These are phyloP conservation scores for Allium sativum DNA, from an alignment of 106 monocot genomes.

Conservation along the genomic window DNA sequence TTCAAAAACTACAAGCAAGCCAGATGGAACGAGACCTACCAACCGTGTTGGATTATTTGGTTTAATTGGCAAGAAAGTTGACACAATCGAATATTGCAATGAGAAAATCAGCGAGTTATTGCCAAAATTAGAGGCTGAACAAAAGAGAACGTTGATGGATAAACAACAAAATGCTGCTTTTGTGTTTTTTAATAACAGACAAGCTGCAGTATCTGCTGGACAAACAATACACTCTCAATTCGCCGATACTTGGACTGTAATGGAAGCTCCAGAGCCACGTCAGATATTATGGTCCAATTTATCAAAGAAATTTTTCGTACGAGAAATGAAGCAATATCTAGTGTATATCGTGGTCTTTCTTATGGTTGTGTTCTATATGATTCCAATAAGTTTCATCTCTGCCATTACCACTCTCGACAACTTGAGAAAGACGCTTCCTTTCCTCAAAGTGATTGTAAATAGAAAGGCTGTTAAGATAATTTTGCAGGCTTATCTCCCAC, in stretches of 20 bases:
- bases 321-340: conserved; percentile 37
- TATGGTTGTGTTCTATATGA: conserved; percentile 82
- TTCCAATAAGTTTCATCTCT: conserved; percentile 68
- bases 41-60: conserved; percentile 74
- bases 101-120: conserved; percentile 76
- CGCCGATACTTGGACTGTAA: conserved; percentile 64
- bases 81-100: conserved; percentile 67
- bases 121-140: conserved; percentile 63
- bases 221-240: conserved; percentile 78
- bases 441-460: conserved; percentile 71
- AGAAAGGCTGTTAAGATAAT: conserved; percentile 37
- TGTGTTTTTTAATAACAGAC: conserved; percentile 61
- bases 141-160: conserved; percentile 58
- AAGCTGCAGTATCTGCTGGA: conserved; percentile 65
- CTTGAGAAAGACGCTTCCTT: conserved; percentile 48
- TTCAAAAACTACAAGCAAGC: conserved; percentile 56
- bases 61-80: conserved; percentile 66
- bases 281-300: conserved; percentile 76
- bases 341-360: conserved; percentile 73
- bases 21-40: conserved; percentile 61
- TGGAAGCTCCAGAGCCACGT: conserved; percentile 87
- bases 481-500: conserved; percentile 83
- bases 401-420: conserved; percentile 74
- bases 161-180: conserved; percentile 68
- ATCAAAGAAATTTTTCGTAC: conserved; percentile 51